A percentile compares a stretch with the other conserved stretches of the same genome.
phyloP scores from a whole-genome alignment of 345 rosid species.

The Salix viminalis region DNA sequence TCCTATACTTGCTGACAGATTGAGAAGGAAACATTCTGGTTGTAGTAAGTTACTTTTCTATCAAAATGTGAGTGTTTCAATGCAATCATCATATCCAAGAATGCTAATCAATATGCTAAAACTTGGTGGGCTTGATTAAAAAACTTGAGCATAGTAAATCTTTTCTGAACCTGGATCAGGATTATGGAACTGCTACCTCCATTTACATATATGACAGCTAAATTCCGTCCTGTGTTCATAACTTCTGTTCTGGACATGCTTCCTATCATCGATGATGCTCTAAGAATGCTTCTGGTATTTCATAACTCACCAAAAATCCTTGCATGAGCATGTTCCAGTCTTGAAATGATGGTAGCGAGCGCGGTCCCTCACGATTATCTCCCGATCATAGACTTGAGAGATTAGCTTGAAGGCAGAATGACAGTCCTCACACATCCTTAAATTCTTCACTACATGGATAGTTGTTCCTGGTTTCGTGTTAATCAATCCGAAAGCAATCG shows the following conservation, averaged over 20 bases:
- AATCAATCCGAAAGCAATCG: conserved; percentile 40
- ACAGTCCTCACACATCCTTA: conserved; percentile 42
- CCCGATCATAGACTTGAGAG: conserved; percentile 31
- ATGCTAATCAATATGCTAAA: background rate
- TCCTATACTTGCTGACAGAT: background rate
- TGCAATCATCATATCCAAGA: background rate
- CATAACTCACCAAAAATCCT: conserved; percentile 34
- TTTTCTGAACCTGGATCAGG: background rate
- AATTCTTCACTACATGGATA: conserved; percentile 35
- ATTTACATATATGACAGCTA: background rate
- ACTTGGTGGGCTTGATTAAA: background rate
- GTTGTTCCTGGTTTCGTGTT: conserved; percentile 32
- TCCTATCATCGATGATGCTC: background rate
- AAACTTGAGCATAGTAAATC: background rate
- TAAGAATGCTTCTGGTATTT: background rate
- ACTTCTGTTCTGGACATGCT: background rate
- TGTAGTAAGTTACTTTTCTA: no score
- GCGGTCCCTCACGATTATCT: conserved; percentile 39
- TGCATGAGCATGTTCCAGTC: conserved; percentile 41
- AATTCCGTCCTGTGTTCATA: background rate
- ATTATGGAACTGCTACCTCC: background rate
- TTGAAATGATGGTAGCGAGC: conserved; percentile 39
- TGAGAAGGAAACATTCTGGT: background rate
- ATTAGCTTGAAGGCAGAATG: conserved; percentile 40
- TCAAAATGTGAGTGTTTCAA: no score